phyloP scores from a whole-genome alignment of 805 yeast genomes.

The Kluyveromyces aestuarii region DNA sequence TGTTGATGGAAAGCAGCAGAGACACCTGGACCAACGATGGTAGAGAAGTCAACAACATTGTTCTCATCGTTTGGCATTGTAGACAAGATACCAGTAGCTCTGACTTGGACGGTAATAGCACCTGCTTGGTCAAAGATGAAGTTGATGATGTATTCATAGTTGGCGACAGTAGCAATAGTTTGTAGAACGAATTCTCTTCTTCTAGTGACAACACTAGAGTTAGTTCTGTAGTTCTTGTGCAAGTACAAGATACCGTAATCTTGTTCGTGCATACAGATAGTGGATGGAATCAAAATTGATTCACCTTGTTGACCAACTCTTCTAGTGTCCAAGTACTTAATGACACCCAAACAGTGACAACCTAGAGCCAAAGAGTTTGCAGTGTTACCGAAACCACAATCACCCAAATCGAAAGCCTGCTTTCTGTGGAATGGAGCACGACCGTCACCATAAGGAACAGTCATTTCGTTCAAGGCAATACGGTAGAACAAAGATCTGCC shows the following conservation, averaged over 20 bases:
- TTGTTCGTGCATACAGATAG: slow-evolving; percentile 74
- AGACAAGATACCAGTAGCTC: slow-evolving; percentile 82
- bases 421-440: slow-evolving; percentile 77
- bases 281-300: slow-evolving; percentile 53
- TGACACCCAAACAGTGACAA: slow-evolving; percentile 76
- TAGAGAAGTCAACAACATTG: slow-evolving; percentile 57
- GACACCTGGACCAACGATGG: slow-evolving; percentile 69
- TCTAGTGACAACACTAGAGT: slow-evolving; percentile 61
- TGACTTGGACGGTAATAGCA: slow-evolving; percentile 64
- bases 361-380: slow-evolving; percentile 65
- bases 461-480: slow-evolving; percentile 70
- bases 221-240: slow-evolving; percentile 73
- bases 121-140: slow-evolving; percentile 71
- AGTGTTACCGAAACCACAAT: slow-evolving; percentile 69
- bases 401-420: slow-evolving; percentile 82
- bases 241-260: slow-evolving; percentile 70
- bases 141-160: slow-evolving; percentile 72
- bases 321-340: slow-evolving; percentile 60
- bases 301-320: slow-evolving; percentile 51
- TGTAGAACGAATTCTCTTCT: slow-evolving; percentile 72
- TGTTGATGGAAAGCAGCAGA: slow-evolving; percentile 84
- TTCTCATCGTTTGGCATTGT: slow-evolving; percentile 75
- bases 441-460: slow-evolving; percentile 83
- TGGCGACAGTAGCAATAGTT: slow-evolving; percentile 77
- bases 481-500: slow-evolving; percentile 72